These are phyloP conservation scores for Venturia pyrina DNA, from an alignment of 2,329 filamentous ascomycete genomes.

Conservation along the genomic window DNA sequence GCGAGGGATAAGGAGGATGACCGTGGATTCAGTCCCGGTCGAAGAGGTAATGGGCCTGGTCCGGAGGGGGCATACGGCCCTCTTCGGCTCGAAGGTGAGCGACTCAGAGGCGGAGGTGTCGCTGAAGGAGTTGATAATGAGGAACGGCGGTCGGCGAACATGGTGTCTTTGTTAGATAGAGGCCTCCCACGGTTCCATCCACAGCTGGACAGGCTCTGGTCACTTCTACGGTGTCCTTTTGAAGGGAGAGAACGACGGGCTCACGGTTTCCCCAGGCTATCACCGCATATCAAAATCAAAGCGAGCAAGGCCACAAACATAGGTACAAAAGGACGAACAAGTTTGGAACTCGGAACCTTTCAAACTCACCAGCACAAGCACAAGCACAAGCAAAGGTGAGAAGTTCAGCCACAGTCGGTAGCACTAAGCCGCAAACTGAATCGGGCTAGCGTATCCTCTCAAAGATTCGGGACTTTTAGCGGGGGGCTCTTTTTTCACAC, in stretches of 20 bases:
- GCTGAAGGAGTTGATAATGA: constrained; percentile 53
- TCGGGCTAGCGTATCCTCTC: neutral
- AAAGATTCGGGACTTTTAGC: neutral
- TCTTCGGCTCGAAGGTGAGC: constrained; percentile 28
- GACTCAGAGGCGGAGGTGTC: constrained; percentile 40
- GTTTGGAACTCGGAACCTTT: neutral
- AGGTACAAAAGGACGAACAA: neutral
- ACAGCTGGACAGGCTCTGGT: neutral
- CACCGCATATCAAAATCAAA: neutral
- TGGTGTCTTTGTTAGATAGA: constrained; percentile 29
- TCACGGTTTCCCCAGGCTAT: neutral
- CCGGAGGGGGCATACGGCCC: constrained; percentile 64
- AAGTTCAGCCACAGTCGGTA: neutral
- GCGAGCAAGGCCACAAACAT: neutral
- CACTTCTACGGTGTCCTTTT: neutral
- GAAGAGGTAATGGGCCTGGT: constrained; percentile 40
- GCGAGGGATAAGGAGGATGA: constrained; percentile 71
- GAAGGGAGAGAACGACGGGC: neutral
- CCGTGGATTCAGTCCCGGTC: constrained; percentile 58
- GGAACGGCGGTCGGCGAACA: constrained; percentile 88
- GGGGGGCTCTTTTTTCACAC: neutral
- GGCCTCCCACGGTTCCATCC: neutral
- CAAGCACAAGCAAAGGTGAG: too few species aligned
- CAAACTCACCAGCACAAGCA: neutral
- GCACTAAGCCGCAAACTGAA: neutral